Evolutionary conservation across 2,329 filamentous ascomycete genomes (phyloP).

Genomic region (Proliferodiscus dingleyae): DNA sequence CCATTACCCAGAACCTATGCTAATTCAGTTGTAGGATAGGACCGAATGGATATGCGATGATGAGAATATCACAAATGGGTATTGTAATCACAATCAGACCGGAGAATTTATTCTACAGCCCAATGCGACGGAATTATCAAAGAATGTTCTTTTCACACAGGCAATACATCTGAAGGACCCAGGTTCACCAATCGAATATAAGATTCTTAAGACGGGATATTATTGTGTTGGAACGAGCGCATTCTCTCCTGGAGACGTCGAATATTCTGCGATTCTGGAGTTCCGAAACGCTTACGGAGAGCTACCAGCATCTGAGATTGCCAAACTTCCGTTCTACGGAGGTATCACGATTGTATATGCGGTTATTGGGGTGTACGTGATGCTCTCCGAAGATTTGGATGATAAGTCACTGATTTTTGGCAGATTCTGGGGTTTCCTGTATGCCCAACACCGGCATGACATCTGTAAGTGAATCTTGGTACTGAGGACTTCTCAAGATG

Average conservation of each 20-base stretch:
- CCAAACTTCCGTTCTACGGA: conserved; percentile 95
- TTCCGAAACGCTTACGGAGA: conserved; percentile 97
- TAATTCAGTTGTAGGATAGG: conserved; percentile 35
- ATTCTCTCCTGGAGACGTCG: conserved; percentile 52
- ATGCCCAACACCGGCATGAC: conserved; percentile 89
- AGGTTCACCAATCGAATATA: conserved; percentile 67
- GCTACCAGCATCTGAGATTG: conserved; percentile 89
- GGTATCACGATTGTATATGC: conserved; percentile 92
- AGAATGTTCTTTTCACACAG: conserved; percentile 69
- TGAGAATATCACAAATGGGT: conserved; percentile 59
- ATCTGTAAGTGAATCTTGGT: conserved; percentile 55
- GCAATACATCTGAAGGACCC: conserved; percentile 78
- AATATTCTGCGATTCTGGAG: conserved; percentile 78
- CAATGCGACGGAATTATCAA: conserved; percentile 68
- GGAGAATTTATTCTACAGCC: conserved; percentile 79
- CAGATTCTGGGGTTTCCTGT: conserved; percentile 88
- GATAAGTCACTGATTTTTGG: conserved; percentile 1
- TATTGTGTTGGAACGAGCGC: conserved; percentile 84
- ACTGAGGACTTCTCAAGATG: conserved; percentile 1
- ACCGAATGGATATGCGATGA: conserved; percentile 73
- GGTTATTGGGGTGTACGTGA: conserved; percentile 64
- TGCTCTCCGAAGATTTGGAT: not conserved
- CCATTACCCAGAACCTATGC: conserved; percentile 21
- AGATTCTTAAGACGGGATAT: conserved; percentile 86
- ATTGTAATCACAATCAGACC: conserved; percentile 72